A percentile compares a stretch with the other conserved stretches of the same genome.
These are phyloP conservation scores for Pelargonium cotyledonis DNA, from an alignment of 441 rosid genomes.

Conservation along the genomic window DNA sequence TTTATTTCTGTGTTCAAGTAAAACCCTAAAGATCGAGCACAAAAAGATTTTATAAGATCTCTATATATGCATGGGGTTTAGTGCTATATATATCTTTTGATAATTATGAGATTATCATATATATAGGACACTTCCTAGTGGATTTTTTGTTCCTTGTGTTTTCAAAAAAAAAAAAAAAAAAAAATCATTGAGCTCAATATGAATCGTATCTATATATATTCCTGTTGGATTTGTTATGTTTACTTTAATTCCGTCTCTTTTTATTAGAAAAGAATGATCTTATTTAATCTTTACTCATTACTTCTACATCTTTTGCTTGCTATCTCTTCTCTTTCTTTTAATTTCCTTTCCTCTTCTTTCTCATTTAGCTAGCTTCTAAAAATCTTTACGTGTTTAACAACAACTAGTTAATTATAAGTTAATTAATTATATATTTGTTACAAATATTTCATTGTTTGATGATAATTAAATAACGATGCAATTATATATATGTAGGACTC, in stretches of 20 bases:
- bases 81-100: too few species aligned
- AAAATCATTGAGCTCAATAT: not conserved
- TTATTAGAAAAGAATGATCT: not conserved
- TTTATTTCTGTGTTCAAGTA: too few species aligned
- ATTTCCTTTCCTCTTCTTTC: not conserved
- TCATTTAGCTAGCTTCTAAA: too few species aligned
- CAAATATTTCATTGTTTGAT: not conserved
- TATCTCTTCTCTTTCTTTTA: conserved; percentile 2
- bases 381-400: too few species aligned
- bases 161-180: too few species aligned
- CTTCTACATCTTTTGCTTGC: not conserved
- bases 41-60: too few species aligned
- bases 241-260: not conserved
- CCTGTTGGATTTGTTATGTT: not conserved
- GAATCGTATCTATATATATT: not conserved
- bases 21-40: too few species aligned
- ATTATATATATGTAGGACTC: conserved; percentile 42
- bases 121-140: too few species aligned
- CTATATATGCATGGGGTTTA: too few species aligned
- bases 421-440: not conserved
- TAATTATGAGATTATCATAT: too few species aligned
- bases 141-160: too few species aligned
- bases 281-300: not conserved
- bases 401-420: too few species aligned
- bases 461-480: not conserved